Evolutionary conservation across 768 basidiomycete species (phyloP).

Genomic region (Holtermannia corniformis): DNA sequence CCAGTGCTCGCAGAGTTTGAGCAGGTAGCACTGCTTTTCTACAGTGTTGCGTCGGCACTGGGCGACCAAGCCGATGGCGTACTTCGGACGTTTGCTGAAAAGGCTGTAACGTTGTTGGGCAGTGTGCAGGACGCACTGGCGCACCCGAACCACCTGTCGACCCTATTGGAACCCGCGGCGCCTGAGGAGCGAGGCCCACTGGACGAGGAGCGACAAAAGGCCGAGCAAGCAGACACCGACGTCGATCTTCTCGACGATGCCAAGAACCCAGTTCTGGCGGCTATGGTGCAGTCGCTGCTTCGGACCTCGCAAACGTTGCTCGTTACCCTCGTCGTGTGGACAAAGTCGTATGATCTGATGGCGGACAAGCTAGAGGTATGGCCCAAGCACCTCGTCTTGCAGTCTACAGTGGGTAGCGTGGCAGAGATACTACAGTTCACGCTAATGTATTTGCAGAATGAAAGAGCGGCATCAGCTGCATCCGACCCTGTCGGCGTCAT

Average conservation of each 20-base stretch:
- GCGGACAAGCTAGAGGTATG: not conserved
- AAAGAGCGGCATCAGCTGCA: not conserved
- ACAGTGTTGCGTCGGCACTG: slow-evolving; percentile 55
- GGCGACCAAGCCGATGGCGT: slow-evolving; percentile 50
- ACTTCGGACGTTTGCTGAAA: slow-evolving; percentile 58
- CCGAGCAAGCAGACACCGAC: slow-evolving; percentile 44
- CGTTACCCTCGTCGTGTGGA: slow-evolving; percentile 50
- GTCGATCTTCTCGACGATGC: slow-evolving; percentile 51
- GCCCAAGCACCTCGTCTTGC: not conserved
- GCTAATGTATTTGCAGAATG: no score
- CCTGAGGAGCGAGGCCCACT: slow-evolving; percentile 60
- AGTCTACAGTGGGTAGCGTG: no score
- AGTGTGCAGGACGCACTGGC: slow-evolving; percentile 82
- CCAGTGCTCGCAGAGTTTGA: slow-evolving; percentile 75
- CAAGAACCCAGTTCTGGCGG: slow-evolving; percentile 62
- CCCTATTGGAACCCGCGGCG: slow-evolving; percentile 68
- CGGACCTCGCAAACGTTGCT: slow-evolving; percentile 61
- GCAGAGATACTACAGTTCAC: no score
- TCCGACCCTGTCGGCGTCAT: not conserved
- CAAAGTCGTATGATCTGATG: not conserved
- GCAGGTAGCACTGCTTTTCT: slow-evolving; percentile 66
- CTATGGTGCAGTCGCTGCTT: slow-evolving; percentile 63
- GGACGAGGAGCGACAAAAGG: slow-evolving; percentile 45
- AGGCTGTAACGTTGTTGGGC: slow-evolving; percentile 65
- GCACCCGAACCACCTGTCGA: slow-evolving; percentile 79